Base-by-base conservation (phyloP, 148 eudicot species). In the Drosera capensis region DNA sequence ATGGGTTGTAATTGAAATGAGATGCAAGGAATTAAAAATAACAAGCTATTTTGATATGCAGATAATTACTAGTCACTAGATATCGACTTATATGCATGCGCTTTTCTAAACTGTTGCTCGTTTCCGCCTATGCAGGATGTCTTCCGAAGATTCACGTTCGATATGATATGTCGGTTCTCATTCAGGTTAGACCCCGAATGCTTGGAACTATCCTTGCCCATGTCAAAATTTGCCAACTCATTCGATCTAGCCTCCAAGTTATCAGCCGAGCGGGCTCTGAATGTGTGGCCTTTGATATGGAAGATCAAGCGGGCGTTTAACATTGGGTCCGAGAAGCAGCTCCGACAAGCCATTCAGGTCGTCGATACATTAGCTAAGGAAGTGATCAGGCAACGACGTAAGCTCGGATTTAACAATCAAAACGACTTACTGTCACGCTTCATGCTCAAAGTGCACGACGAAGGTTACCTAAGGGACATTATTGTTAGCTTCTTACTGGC, bases 211-310 rank as follows among this genome's bases (percentile, higher is more conserved):
- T 40, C 55, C 14, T 44, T 58, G 18, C 73, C 58, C 20, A 35
- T 66, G 44, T 51, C 71, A 0, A 60, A 65, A 9, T 78, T 82
- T 45, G 72, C 77, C 1, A 20, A 54, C 0, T 25, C 79, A 13
- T 78, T 82, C 17, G 86, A 82, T 45, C 19, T 61, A 12, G 86
- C 86, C 0, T 67, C 94, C 5, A 60, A 49, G 25, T 45, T 82
- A 7, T 82, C 94, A 0, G 86, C 86, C 3, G 53, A 70, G 44
- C 49, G 94, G 46, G 93, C 86, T 9, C 57, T 75, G 40, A 51
- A 55, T 9, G 61, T 65, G 0, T 65, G 64, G 8, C 79, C 94
- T 1, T 31, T 71, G 14, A 15, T 63, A 1, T 82, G 94, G 94
- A 75, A 56, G 65, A 17, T 66, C 13, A 75, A 75, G 23, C 52